These are phyloP conservation scores for Aspergillus pseudonomiae DNA, from an alignment of 2,329 filamentous ascomycete species.

Conservation along the genomic window DNA sequence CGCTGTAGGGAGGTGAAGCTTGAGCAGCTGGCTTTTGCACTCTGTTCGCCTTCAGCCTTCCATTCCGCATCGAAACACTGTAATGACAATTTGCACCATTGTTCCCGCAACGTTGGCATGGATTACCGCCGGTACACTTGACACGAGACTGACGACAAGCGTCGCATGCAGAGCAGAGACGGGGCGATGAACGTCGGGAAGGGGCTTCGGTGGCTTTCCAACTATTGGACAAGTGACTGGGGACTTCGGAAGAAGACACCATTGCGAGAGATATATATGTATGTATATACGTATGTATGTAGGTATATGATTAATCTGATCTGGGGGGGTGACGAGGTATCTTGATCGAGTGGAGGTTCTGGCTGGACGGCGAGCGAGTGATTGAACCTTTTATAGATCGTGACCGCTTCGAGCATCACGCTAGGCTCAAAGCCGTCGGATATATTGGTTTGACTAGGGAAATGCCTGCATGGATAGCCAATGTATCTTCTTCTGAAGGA, in stretches of 20 bases:
- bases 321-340: neutral
- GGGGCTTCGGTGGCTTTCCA: slow-evolving; percentile 1
- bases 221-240: neutral
- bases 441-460: neutral
- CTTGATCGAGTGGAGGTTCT: neutral
- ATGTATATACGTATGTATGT: neutral
- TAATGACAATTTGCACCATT: slow-evolving; percentile 7
- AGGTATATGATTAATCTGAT: neutral
- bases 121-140: slow-evolving; percentile 5
- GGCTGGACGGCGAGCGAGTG: neutral
- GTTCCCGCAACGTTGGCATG: slow-evolving; percentile 5
- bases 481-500: neutral
- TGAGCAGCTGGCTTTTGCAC: neutral
- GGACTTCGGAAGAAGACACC: neutral
- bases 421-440: neutral
- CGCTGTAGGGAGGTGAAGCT: neutral
- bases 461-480: neutral
- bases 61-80: slow-evolving; percentile 4
- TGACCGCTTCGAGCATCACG: neutral
- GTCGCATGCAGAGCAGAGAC: slow-evolving; percentile 5
- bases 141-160: slow-evolving; percentile 8
- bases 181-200: slow-evolving; percentile 1
- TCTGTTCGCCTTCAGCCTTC: slow-evolving; percentile 6
- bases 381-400: neutral
- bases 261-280: neutral